Evolutionary conservation across 306 rosid genomes (phyloP).

Genomic region (Vigna reflexopilosa): DNA sequence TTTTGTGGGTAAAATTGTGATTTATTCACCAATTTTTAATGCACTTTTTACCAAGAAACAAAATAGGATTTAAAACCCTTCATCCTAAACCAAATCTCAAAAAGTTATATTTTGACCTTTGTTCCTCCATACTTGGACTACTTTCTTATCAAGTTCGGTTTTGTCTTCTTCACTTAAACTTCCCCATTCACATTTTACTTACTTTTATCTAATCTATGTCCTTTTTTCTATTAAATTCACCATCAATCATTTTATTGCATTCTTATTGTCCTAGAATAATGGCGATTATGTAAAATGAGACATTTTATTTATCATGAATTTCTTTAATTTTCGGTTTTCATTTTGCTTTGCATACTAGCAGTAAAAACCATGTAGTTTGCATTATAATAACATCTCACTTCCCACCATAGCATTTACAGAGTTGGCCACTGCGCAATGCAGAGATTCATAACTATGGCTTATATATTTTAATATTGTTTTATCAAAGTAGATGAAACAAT

Average conservation of each 20-base stretch:
- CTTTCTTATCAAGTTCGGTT: background rate
- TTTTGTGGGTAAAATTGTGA: background rate
- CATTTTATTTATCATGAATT: background rate
- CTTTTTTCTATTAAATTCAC: background rate
- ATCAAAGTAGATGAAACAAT: background rate
- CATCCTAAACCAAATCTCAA: background rate
- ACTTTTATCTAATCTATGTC: background rate
- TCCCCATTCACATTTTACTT: background rate
- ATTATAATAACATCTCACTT: background rate
- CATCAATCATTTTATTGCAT: background rate
- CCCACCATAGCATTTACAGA: background rate
- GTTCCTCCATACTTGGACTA: background rate
- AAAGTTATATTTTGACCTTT: background rate
- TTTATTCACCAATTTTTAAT: background rate
- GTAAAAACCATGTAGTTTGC: background rate
- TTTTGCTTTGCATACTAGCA: background rate
- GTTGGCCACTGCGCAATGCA: background rate
- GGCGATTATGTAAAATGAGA: background rate
- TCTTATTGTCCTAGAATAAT: background rate
- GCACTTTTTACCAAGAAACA: background rate
- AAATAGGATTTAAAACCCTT: background rate
- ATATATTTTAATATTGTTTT: background rate
- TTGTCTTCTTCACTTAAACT: conserved; percentile 1
- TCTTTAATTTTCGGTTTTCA: background rate
- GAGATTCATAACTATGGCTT: background rate